Evolutionary conservation across 1,284 basidiomycete species (phyloP).

Genomic region (Ceratorhiza oryzae-sativae): DNA sequence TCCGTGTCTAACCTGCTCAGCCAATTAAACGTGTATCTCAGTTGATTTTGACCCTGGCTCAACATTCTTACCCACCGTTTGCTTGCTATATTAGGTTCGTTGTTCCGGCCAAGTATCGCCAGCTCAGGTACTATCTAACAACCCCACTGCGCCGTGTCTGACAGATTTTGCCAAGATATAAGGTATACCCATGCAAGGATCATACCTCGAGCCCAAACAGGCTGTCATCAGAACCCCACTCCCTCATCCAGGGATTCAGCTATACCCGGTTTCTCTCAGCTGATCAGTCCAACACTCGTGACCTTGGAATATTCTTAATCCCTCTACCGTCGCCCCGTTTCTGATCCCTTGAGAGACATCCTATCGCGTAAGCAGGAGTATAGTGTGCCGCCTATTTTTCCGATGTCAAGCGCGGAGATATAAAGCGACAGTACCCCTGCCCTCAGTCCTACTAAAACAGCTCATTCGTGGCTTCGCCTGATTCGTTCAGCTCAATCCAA

Average conservation of each 20-base stretch:
- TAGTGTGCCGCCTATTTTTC: conserved; percentile 3
- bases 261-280: not conserved
- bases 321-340: too few species aligned
- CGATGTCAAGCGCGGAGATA: not conserved
- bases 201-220: not conserved
- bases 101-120: not conserved
- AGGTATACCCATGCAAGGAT: not conserved
- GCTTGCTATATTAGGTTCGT: not conserved
- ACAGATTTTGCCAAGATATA: not conserved
- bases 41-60: not conserved
- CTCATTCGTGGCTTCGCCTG: not conserved
- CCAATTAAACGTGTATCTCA: not conserved
- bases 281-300: not conserved
- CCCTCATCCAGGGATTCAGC: not conserved
- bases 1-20: not conserved
- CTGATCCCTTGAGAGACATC: not conserved
- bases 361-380: not conserved
- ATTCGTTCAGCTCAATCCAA: not conserved
- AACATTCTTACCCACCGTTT: not conserved
- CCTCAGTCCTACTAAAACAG: not conserved
- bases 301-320: not conserved
- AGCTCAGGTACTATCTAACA: not conserved
- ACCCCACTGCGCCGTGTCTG: not conserved
- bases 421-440: not conserved
- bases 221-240: conserved; percentile 17